These are phyloP conservation scores for Saccharomycopsis malanga DNA, from an alignment of 805 yeast genomes.

Conservation along the genomic window DNA sequence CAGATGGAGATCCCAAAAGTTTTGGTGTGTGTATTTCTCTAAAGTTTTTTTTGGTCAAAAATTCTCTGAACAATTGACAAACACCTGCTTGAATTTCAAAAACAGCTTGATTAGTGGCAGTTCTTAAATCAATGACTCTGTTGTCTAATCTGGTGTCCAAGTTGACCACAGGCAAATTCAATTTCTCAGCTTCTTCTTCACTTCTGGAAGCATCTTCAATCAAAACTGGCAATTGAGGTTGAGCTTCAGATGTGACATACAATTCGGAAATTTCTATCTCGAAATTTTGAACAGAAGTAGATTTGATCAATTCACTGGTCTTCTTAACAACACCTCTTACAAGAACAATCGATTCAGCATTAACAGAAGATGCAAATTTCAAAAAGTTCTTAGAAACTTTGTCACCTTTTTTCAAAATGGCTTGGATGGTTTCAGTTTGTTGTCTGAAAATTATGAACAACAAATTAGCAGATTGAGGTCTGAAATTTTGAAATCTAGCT, in stretches of 20 bases:
- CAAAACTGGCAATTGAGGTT: constrained; percentile 85
- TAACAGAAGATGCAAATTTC: constrained; percentile 86
- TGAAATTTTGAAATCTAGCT: constrained; percentile 88
- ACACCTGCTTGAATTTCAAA: constrained; percentile 92
- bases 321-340: constrained; percentile 81
- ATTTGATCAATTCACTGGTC: constrained; percentile 79
- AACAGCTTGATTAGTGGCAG: constrained; percentile 95
- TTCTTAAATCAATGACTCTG: constrained; percentile 93
- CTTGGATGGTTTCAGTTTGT: constrained; percentile 77
- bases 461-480: constrained; percentile 96
- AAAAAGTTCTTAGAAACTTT: constrained; percentile 91
- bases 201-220: constrained; percentile 96
- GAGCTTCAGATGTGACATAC: constrained; percentile 76
- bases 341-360: constrained; percentile 83
- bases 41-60: constrained; percentile 58
- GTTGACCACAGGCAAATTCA: constrained; percentile 88
- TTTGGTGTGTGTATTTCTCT: constrained; percentile 96
- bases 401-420: constrained; percentile 68
- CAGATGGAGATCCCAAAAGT: constrained; percentile 90
- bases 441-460: constrained; percentile 88
- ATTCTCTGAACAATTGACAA: constrained; percentile 82
- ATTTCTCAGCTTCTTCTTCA: constrained; percentile 88
- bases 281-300: constrained; percentile 85
- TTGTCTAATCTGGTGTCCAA: constrained; percentile 93
- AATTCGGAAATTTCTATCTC: constrained; percentile 77